These are phyloP conservation scores for Thielaviopsis populi DNA, from an alignment of 2,329 filamentous ascomycete genomes.

Conservation along the genomic window DNA sequence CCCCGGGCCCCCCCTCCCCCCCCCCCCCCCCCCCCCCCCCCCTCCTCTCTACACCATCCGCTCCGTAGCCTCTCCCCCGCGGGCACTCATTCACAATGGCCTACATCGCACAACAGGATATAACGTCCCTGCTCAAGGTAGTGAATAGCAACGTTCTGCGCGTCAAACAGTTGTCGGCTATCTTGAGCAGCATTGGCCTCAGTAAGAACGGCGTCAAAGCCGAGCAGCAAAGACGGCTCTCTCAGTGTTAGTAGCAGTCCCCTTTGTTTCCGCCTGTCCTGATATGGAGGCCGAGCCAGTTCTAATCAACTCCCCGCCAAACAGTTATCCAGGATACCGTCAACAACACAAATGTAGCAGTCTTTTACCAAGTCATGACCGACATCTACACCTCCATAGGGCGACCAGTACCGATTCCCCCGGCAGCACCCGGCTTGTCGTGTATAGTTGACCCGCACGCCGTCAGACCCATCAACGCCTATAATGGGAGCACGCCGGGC, in stretches of 20 bases:
- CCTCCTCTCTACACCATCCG: too few species aligned
- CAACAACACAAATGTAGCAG: conserved; percentile 25
- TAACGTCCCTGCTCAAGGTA: conserved; percentile 31
- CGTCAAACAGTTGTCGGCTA: conserved; percentile 54
- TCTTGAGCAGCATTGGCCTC: conserved; percentile 61
- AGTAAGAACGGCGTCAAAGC: conserved; percentile 74
- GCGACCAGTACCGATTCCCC: neutral
- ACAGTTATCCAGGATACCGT: conserved; percentile 31
- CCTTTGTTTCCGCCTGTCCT: neutral
- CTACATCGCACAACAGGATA: conserved; percentile 24
- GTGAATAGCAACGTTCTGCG: conserved; percentile 32
- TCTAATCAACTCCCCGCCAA: neutral
- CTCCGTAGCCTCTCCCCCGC: too few species aligned
- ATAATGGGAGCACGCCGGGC: neutral
- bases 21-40: too few species aligned
- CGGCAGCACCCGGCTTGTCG: neutral
- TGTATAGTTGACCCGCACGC: neutral
- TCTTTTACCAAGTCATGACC: conserved; percentile 28
- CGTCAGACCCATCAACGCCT: neutral
- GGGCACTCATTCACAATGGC: neutral
- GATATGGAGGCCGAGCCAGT: neutral
- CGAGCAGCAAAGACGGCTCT: conserved; percentile 63
- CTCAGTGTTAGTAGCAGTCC: conserved; percentile 47
- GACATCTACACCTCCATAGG: conserved; percentile 5
- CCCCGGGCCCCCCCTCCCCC: too few species aligned